These are phyloP conservation scores for Choanephora cucurbitarum DNA, from an alignment of 371 early-diverging fungal species.

Conservation along the genomic window DNA sequence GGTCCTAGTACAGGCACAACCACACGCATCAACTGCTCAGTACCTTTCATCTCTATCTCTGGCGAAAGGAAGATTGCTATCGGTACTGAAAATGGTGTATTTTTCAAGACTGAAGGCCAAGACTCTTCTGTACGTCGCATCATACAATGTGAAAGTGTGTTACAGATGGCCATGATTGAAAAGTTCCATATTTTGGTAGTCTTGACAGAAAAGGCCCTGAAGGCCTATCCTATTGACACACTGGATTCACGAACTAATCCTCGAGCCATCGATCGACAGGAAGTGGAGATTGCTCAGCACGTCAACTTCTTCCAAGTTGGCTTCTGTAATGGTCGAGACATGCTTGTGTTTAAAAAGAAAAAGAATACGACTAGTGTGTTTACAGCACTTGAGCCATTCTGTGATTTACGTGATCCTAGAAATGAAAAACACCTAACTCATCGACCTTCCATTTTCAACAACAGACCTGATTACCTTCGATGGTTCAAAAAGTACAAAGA, in stretches of 20 bases:
- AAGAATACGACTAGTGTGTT: constrained; percentile 53
- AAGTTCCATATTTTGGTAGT: constrained; percentile 51
- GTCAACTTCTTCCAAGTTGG: constrained; percentile 83
- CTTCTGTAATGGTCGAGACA: constrained; percentile 58
- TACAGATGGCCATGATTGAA: constrained; percentile 48
- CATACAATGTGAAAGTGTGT: constrained; percentile 43
- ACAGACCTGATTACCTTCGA: constrained; percentile 21
- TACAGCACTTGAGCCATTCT: constrained; percentile 42
- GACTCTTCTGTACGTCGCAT: constrained; percentile 33
- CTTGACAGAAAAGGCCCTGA: constrained; percentile 56
- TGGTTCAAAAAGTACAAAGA: constrained; percentile 57
- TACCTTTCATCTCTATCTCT: constrained; percentile 50
- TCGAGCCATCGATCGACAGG: constrained; percentile 40
- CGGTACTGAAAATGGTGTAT: constrained; percentile 87
- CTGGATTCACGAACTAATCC: constrained; percentile 47
- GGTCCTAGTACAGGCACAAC: constrained; percentile 25
- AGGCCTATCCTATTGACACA: constrained; percentile 65
- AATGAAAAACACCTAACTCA: constrained; percentile 31
- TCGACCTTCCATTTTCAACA: constrained; percentile 32
- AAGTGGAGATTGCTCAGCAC: constrained; percentile 62
- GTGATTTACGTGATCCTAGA: constrained; percentile 45
- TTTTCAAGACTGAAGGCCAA: constrained; percentile 45
- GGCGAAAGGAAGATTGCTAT: constrained; percentile 66
- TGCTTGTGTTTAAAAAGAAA: constrained; percentile 61
- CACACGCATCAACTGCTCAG: constrained; percentile 71